Evolutionary conservation across 148 eudicot genomes (phyloP).

Genomic region (Heliamphora exappendiculata): DNA sequence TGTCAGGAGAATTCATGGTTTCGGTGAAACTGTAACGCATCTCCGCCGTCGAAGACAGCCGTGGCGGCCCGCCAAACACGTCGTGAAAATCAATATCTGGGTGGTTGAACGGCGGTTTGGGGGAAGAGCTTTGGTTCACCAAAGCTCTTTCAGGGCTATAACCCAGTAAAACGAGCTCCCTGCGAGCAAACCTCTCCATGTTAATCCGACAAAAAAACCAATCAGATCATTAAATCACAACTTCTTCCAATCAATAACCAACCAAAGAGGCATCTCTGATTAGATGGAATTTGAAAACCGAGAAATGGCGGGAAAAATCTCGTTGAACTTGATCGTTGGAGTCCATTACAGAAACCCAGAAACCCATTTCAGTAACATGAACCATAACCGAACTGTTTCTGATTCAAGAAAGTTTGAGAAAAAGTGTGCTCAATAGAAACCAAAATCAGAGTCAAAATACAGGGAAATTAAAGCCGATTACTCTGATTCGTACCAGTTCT

Average conservation of each 20-base stretch:
- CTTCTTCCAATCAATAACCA: neutral
- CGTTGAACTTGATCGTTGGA: neutral
- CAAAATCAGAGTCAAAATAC: neutral
- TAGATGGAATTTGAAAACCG: neutral
- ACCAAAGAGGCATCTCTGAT: neutral
- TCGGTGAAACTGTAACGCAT: slow-evolving; percentile 24
- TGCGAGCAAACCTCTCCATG: slow-evolving; percentile 30
- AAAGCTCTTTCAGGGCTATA: slow-evolving; percentile 11
- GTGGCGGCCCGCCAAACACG: slow-evolving; percentile 93
- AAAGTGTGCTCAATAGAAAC: neutral
- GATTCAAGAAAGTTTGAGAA: neutral
- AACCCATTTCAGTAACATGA: neutral
- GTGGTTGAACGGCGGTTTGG: slow-evolving; percentile 7
- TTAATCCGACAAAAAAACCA: neutral
- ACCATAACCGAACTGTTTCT: neutral
- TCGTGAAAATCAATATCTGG: slow-evolving; percentile 72
- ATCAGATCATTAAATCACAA: neutral
- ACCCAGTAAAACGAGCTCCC: slow-evolving; percentile 25
- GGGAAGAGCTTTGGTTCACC: slow-evolving; percentile 4
- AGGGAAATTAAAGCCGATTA: neutral
- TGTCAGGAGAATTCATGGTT: slow-evolving; percentile 1
- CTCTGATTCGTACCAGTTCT: neutral
- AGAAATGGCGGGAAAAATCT: slow-evolving; percentile 11
- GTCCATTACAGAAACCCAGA: neutral
- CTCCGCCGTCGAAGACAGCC: slow-evolving; percentile 52